A percentile compares a stretch with the other conserved stretches of the same genome.
These are phyloP conservation scores for Lasiosphaeris hirsuta DNA, from an alignment of 495 filamentous ascomycete species.

Conservation along the genomic window DNA sequence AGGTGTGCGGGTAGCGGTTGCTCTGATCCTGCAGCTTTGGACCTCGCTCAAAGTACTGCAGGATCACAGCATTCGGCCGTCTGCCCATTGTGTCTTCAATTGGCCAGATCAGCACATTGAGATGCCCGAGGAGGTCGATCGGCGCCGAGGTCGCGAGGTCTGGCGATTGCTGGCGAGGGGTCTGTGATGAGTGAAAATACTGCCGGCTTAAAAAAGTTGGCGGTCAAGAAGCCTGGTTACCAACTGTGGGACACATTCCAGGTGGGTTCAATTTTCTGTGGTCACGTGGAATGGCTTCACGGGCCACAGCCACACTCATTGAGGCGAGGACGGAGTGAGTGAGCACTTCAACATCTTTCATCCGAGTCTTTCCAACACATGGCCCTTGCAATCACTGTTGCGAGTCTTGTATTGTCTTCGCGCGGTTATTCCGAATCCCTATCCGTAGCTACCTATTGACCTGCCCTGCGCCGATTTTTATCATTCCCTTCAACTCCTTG, in stretches of 20 bases:
- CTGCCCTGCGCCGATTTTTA: too few species aligned
- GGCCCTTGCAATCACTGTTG: too few species aligned
- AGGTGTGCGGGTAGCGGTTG: conserved; percentile 85
- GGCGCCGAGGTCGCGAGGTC: conserved; percentile 6
- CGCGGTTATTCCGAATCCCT: too few species aligned
- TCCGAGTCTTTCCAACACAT: too few species aligned
- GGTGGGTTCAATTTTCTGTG: not conserved
- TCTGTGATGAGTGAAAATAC: conserved; percentile 26
- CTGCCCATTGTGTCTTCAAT: conserved; percentile 60
- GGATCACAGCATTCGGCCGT: conserved; percentile 75
- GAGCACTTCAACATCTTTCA: too few species aligned
- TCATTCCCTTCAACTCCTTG: too few species aligned
- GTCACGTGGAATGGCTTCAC: conserved; percentile 1
- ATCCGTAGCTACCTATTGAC: too few species aligned
- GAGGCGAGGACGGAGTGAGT: too few species aligned
- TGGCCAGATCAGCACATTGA: conserved; percentile 16
- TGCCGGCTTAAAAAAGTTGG: conserved; percentile 31
- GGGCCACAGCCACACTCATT: too few species aligned
- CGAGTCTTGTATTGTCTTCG: too few species aligned
- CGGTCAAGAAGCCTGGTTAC: conserved; percentile 22
- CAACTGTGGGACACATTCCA: not conserved
- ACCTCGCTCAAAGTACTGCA: conserved; percentile 80
- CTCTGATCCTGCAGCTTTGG: conserved; percentile 76
- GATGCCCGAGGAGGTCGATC: too few species aligned
- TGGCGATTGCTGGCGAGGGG: conserved; percentile 20